These are phyloP conservation scores for Mycena rosella DNA, from an alignment of 768 basidiomycete genomes.

Conservation along the genomic window DNA sequence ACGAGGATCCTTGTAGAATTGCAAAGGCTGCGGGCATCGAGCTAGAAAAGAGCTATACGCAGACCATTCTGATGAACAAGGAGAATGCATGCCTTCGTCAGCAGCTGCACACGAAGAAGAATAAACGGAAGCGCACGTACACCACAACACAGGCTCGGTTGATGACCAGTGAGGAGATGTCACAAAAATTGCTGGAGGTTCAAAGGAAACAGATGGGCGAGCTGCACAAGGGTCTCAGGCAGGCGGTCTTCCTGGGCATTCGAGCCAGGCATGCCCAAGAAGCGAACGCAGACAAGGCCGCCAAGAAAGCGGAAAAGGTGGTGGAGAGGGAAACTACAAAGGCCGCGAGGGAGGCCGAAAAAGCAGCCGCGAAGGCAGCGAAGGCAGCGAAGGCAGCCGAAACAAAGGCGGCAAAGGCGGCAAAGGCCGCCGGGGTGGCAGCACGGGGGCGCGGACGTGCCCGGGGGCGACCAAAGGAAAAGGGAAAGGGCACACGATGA, in stretches of 20 bases:
- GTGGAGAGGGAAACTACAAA: too few relatives aligned
- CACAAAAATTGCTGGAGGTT: neutral
- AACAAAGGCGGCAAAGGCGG: too few relatives aligned
- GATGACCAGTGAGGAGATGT: neutral
- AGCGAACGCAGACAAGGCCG: neutral
- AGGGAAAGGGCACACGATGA: too few relatives aligned
- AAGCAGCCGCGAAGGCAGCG: too few relatives aligned
- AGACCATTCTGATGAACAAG: neutral
- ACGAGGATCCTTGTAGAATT: neutral
- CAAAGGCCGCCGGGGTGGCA: neutral
- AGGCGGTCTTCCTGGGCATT: neutral
- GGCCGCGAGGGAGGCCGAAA: too few relatives aligned
- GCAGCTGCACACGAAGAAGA: neutral
- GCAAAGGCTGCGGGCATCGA: neutral
- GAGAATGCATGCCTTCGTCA: conserved; percentile 1
- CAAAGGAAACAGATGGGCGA: neutral
- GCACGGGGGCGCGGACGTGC: neutral
- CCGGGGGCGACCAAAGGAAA: neutral
- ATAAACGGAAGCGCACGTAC: conserved; percentile 6
- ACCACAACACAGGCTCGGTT: conserved; percentile 2
- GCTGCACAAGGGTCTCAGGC: neutral
- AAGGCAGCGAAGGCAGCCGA: too few relatives aligned
- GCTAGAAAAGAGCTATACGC: conserved; percentile 13
- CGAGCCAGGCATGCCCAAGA: neutral
- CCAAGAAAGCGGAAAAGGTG: too few relatives aligned